These are phyloP conservation scores for Suhomyces emberorum DNA, from an alignment of 805 yeast genomes.

Conservation along the genomic window DNA sequence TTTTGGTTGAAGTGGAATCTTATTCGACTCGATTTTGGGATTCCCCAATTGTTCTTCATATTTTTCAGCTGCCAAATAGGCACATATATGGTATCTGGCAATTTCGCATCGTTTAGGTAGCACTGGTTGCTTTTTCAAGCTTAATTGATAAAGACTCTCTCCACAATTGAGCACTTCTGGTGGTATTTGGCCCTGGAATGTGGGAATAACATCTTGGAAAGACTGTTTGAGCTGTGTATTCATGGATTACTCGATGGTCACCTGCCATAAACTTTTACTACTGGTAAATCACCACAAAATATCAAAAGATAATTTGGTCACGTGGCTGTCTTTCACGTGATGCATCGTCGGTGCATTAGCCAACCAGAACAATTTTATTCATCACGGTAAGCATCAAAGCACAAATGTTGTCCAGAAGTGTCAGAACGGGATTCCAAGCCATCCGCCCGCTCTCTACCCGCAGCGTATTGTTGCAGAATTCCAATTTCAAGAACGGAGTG, in stretches of 20 bases:
- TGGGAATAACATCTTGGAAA: constrained; percentile 50
- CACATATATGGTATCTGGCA: constrained; percentile 68
- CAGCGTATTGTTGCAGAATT: constrained; percentile 13
- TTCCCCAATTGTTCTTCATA: constrained; percentile 41
- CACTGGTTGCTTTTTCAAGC: constrained; percentile 49
- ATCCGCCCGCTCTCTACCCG: constrained; percentile 25
- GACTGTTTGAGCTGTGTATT: constrained; percentile 19
- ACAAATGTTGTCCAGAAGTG: constrained; percentile 23
- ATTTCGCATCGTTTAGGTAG: constrained; percentile 55
- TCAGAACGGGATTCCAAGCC: constrained; percentile 12
- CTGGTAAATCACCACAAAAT: too few species aligned
- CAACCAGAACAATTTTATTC: constrained; percentile 21
- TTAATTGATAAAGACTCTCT: constrained; percentile 46
- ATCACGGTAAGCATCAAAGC: constrained; percentile 1
- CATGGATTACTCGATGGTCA: neutral
- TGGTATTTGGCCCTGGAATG: constrained; percentile 44
- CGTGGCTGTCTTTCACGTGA: neutral
- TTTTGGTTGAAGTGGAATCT: constrained; percentile 57
- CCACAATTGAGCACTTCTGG: constrained; percentile 36
- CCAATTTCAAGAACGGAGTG: constrained; percentile 10
- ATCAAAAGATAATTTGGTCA: neutral
- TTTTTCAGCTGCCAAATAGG: constrained; percentile 55
- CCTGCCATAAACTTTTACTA: neutral
- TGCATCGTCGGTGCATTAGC: constrained; percentile 11
- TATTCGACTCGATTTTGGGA: constrained; percentile 47